Base-by-base conservation (phyloP, 805 yeast species). In the Candida taoyuanica region DNA sequence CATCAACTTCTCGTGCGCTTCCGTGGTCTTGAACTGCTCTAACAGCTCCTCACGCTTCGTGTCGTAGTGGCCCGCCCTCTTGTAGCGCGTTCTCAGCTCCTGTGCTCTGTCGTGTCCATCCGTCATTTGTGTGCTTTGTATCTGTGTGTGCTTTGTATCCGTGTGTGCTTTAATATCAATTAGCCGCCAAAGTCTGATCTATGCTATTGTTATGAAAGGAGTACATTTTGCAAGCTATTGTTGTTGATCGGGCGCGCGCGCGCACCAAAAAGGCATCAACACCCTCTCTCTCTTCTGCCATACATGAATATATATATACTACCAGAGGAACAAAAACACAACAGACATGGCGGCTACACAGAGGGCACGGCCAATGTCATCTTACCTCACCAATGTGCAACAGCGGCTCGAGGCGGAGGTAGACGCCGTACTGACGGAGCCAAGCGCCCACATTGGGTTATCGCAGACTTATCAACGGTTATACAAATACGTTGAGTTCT, bases 401-500 rank as follows among this genome's bases (percentile, higher is more conserved):
- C 6, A 28, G 6, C 30, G 36, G 29, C 36, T 45, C 13, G 39
- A 34, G 6, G 16, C 24, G 6, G 37, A 34, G 14, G 46, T 37
- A 3, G 44, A 34, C 7, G 13, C 29, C 19, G 18, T 39, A 2
- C 34, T 44, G 5, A 12, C 8, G 4, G 37, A 32, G n/a, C 34
- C 36, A 4, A 20, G 34, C 5, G 15, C 36, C 6, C 31, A 23
- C 12, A 28, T 34, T 12, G 27, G 28, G 15, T 25, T 40, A 20
- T 11, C 21, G 11, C 14, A 25, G 23, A 42, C 37, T 17, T 35
- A 39, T 26, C 40, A 40, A n/a, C 18, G 47, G 25, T 39, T 55
- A 5, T 55, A 53, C 46, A 50, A 44, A 33, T 44, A 36, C 30
- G 58, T 53, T 4, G 58, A 55, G 44, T 48, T 55, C 28, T 26